Percentiles rank a stretch among this genome's conserved stretches.
Conservation (phyloP, 768 basidiomycete species). For the Piloderma croceum region DNA sequence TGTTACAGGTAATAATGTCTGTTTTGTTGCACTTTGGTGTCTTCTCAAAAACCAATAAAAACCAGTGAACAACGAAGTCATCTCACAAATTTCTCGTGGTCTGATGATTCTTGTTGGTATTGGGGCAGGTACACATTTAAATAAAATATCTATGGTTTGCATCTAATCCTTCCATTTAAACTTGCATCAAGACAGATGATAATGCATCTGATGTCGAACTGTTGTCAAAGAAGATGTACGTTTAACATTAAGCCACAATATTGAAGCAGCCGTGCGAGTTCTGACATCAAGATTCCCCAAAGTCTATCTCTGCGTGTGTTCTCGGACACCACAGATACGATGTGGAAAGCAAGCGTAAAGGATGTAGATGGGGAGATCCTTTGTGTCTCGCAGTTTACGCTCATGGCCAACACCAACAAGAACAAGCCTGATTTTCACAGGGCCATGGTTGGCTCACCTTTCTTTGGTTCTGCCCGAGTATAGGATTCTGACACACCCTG, state of each 20-base stretch:
- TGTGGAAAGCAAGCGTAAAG: slow-evolving; percentile 87
- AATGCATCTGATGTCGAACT: slow-evolving; percentile 63
- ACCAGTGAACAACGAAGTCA: slow-evolving; percentile 70
- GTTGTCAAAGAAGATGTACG: slow-evolving; percentile 81
- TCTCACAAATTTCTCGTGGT: slow-evolving; percentile 80
- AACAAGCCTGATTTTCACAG: slow-evolving; percentile 90
- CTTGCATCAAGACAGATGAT: slow-evolving; percentile 58
- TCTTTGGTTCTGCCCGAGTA: no score
- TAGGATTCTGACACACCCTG: no score
- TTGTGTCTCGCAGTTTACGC: slow-evolving; percentile 92
- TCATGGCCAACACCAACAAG: slow-evolving; percentile 82
- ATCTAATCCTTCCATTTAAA: no score
- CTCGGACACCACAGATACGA: slow-evolving; percentile 49
- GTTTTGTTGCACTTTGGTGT: neutral
- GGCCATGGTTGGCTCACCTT: slow-evolving; percentile 78
- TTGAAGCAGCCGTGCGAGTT: neutral
- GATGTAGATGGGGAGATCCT: slow-evolving; percentile 88
- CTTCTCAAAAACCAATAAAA: neutral
- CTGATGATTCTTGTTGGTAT: slow-evolving; percentile 91
- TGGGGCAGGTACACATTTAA: slow-evolving; percentile 71
- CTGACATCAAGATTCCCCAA: no score
- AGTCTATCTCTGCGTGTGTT: slow-evolving; percentile 76
- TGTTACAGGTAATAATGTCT: slow-evolving; percentile 55
- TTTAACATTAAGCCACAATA: slow-evolving; percentile 4
- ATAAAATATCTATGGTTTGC: no score